Conservation (phyloP, 805 yeast species). For the Yarrowia yakushimensis region DNA sequence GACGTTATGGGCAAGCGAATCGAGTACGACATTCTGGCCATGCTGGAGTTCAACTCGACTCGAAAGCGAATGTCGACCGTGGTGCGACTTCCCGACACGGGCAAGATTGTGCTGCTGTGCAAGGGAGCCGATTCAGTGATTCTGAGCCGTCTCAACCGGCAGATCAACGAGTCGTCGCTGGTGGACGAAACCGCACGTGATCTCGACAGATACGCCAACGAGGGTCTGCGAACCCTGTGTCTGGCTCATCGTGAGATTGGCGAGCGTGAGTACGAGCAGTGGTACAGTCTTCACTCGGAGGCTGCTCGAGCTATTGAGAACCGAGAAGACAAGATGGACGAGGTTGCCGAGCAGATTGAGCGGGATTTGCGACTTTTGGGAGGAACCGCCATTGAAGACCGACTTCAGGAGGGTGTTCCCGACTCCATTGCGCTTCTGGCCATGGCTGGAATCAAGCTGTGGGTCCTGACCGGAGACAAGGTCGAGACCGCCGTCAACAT, state of each 20-base stretch:
- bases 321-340: slow-evolving; percentile 60
- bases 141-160: slow-evolving; percentile 46
- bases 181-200: slow-evolving; percentile 64
- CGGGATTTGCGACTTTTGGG: slow-evolving; percentile 57
- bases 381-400: slow-evolving; percentile 83
- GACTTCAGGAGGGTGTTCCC: slow-evolving; percentile 81
- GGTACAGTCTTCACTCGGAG: slow-evolving; percentile 55
- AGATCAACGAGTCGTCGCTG: slow-evolving; percentile 45
- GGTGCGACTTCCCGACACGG: slow-evolving; percentile 43
- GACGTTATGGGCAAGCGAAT: slow-evolving; percentile 47
- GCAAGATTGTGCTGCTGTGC: slow-evolving; percentile 48
- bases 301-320: slow-evolving; percentile 58
- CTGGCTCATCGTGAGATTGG: slow-evolving; percentile 59
- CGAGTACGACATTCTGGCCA: slow-evolving; percentile 54
- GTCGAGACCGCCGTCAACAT: slow-evolving; percentile 84
- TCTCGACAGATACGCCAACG: slow-evolving; percentile 70
- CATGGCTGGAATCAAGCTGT: slow-evolving; percentile 72
- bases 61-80: slow-evolving; percentile 78
- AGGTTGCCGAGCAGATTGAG: slow-evolving; percentile 62
- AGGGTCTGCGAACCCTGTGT: slow-evolving; percentile 77
- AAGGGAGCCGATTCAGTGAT: slow-evolving; percentile 82
- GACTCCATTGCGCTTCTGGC: slow-evolving; percentile 64
- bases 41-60: slow-evolving; percentile 67
- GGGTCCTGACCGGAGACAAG: slow-evolving; percentile 85
- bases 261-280: slow-evolving; percentile 45